Evolutionary conservation across 2,329 filamentous ascomycete genomes (phyloP).

Genomic region (Westerdykella sp.): DNA sequence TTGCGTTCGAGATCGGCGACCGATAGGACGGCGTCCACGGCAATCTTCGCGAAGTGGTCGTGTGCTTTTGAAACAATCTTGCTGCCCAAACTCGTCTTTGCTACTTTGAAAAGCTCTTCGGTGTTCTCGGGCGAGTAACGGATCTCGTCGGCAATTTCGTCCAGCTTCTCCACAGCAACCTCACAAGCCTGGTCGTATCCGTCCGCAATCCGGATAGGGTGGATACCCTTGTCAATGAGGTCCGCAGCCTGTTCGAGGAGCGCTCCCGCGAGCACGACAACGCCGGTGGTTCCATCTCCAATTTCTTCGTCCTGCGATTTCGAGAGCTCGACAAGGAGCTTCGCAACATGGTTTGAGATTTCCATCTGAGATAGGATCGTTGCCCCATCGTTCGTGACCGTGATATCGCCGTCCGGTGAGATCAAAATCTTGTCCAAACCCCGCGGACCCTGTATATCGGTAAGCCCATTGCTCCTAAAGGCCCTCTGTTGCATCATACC

Average conservation of each 20-base stretch:
- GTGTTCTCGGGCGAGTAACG: constrained; percentile 76
- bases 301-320: constrained; percentile 99
- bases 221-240: constrained; percentile 98
- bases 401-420: constrained; percentile 97
- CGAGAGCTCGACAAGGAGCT: constrained; percentile 91
- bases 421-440: constrained; percentile 99
- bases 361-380: constrained; percentile 97
- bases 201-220: constrained; percentile 96
- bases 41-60: constrained; percentile 96
- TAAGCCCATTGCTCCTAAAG: constrained; percentile 6
- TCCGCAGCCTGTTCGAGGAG: constrained; percentile 94
- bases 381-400: constrained; percentile 96
- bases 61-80: constrained; percentile 99
- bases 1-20: constrained; percentile 93
- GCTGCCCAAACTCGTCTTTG: constrained; percentile 90
- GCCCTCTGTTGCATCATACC: constrained; percentile 36
- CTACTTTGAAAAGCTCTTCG: constrained; percentile 85
- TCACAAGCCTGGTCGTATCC: constrained; percentile 97
- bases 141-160: constrained; percentile 87
- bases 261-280: constrained; percentile 91
- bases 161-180: constrained; percentile 86
- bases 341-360: constrained; percentile 96
- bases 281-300: constrained; percentile 94
- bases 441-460: constrained; percentile 61
- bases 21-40: constrained; percentile 91